Percentiles rank a stretch among this genome's conserved stretches.
Conservation (phyloP, 345 rosid species). For the Pistacia atlantica region DNA sequence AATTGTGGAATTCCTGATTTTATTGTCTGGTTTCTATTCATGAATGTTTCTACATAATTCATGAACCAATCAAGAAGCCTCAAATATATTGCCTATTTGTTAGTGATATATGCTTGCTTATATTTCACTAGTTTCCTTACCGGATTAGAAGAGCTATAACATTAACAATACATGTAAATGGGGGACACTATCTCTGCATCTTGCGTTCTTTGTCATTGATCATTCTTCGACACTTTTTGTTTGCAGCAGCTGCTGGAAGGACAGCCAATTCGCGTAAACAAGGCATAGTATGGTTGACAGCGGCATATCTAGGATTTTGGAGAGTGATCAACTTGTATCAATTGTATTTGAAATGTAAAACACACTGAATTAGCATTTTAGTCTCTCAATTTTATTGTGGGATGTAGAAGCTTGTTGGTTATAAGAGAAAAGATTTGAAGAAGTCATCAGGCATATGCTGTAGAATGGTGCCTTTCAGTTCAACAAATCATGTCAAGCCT, state of each 20-base stretch:
- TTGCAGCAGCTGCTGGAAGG: conserved; percentile 75
- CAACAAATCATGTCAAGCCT: not conserved
- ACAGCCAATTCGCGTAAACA: conserved; percentile 80
- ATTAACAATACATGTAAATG: no score
- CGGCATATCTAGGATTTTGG: not conserved
- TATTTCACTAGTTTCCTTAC: no score
- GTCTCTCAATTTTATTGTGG: not conserved
- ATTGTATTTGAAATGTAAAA: conserved; percentile 9
- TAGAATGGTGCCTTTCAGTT: not conserved
- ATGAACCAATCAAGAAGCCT: not conserved
- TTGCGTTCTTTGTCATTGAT: not conserved
- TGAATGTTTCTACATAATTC: not conserved
- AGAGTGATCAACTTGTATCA: conserved; percentile 11
- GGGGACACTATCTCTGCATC: not conserved
- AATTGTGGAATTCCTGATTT: not conserved
- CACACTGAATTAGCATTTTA: not conserved
- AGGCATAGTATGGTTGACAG: conserved; percentile 42
- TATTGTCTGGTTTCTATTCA: not conserved
- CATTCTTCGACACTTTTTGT: conserved; percentile 1
- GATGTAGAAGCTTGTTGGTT: not conserved
- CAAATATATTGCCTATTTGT: no score
- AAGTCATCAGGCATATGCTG: not conserved
- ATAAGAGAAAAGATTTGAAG: not conserved
- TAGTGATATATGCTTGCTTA: no score
- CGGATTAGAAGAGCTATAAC: no score